These are phyloP conservation scores for Ophiocordyceps australis DNA, from an alignment of 2,329 filamentous ascomycete genomes.

Conservation along the genomic window DNA sequence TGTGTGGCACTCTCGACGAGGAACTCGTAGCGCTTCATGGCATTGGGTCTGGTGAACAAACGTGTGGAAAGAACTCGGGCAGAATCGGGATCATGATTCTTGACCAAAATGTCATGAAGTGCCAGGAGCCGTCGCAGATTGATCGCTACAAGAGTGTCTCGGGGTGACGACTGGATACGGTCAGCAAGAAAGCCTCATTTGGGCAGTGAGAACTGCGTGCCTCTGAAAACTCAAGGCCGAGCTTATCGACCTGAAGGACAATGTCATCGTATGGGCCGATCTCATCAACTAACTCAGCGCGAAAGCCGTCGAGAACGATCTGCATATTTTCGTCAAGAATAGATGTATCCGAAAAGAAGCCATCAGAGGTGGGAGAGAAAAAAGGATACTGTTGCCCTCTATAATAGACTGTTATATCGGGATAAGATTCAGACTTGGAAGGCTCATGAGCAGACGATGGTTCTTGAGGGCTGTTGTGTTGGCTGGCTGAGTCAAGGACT, in stretches of 20 bases:
- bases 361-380: constrained; percentile 14
- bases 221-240: constrained; percentile 34
- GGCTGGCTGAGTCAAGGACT: not conserved
- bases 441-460: constrained; percentile 1
- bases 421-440: constrained; percentile 8
- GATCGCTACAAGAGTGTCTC: constrained; percentile 14
- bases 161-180: constrained; percentile 14
- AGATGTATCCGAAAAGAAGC: constrained; percentile 25
- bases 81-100: constrained; percentile 22
- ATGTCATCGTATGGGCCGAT: constrained; percentile 26
- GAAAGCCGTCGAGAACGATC: constrained; percentile 22
- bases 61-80: constrained; percentile 21
- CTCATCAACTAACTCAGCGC: constrained; percentile 25
- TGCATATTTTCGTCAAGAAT: constrained; percentile 24
- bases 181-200: too few relatives aligned
- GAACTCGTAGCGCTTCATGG: constrained; percentile 18
- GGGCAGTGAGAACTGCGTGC: constrained; percentile 11
- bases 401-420: constrained; percentile 21
- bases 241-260: constrained; percentile 30
- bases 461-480: not conserved
- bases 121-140: constrained; percentile 22
- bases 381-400: constrained; percentile 23
- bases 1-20: constrained; percentile 21
- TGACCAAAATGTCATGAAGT: constrained; percentile 21
- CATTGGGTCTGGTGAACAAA: constrained; percentile 19